These are phyloP conservation scores for Colletotrichum noveboracense DNA, from an alignment of 2,329 filamentous ascomycete species.

Conservation along the genomic window DNA sequence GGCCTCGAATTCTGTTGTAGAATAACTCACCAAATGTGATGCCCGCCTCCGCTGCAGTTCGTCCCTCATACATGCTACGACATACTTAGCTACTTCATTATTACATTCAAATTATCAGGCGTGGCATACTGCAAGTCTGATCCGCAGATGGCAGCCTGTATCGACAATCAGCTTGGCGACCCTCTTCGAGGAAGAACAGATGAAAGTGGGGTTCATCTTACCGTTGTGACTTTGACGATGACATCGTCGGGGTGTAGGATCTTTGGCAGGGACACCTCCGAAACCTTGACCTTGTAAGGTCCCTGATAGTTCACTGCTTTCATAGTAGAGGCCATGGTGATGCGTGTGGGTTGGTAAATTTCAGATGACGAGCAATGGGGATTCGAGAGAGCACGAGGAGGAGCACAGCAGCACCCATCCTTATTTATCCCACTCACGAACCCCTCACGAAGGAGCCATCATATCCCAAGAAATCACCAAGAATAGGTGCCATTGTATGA, in stretches of 20 bases:
- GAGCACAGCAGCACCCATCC: neutral
- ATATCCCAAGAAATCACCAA: neutral
- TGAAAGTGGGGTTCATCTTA: slow-evolving; percentile 34
- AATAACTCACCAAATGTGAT: slow-evolving; percentile 59
- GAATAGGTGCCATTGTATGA: neutral
- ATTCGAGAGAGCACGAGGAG: neutral
- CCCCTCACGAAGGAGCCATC: neutral
- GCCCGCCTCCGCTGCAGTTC: slow-evolving; percentile 66
- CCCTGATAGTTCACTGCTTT: slow-evolving; percentile 69
- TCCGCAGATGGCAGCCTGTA: slow-evolving; percentile 55
- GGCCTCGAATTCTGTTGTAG: neutral
- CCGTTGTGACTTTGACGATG: slow-evolving; percentile 69
- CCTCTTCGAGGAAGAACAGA: neutral
- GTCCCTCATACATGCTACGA: slow-evolving; percentile 67
- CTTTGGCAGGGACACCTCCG: slow-evolving; percentile 62
- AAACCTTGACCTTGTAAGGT: slow-evolving; percentile 66
- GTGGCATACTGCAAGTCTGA: slow-evolving; percentile 51
- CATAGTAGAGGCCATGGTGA: slow-evolving; percentile 45
- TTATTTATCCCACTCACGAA: neutral
- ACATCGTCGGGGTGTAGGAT: slow-evolving; percentile 69
- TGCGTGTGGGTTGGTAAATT: neutral
- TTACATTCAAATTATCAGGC: slow-evolving; percentile 10
- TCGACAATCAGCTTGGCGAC: neutral
- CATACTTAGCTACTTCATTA: slow-evolving; percentile 22
- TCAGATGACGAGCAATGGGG: neutral